These are phyloP conservation scores for Graphilbum sp. DNA, from an alignment of 2,329 filamentous ascomycete species.

Conservation along the genomic window DNA sequence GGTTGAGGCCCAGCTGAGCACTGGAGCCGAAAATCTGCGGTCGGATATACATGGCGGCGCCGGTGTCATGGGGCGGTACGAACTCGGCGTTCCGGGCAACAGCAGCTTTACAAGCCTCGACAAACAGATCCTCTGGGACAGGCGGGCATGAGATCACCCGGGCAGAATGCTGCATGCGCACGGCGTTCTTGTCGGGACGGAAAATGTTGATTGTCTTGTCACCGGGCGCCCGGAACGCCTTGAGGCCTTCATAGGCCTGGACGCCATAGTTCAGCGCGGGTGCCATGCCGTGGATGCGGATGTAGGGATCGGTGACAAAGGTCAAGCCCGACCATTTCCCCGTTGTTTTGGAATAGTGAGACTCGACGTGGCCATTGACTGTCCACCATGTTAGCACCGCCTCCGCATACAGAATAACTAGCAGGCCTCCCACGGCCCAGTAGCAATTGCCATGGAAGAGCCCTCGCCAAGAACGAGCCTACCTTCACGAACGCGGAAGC, in stretches of 20 bases:
- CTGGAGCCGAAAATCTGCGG: constrained; percentile 77
- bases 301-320: constrained; percentile 70
- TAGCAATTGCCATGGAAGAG: too few species aligned
- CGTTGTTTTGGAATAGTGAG: constrained; percentile 58
- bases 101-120: constrained; percentile 60
- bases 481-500: constrained; percentile 87
- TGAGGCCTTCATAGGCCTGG: constrained; percentile 96
- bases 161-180: constrained; percentile 70
- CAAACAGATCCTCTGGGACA: constrained; percentile 61
- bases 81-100: constrained; percentile 80
- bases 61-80: constrained; percentile 77
- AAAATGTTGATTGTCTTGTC: constrained; percentile 66
- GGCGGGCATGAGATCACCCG: constrained; percentile 69
- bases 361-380: constrained; percentile 94
- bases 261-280: constrained; percentile 94
- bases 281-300: constrained; percentile 87
- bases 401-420: too few species aligned
- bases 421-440: too few species aligned
- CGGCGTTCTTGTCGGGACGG: constrained; percentile 71
- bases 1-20: constrained; percentile 71
- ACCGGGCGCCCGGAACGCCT: constrained; percentile 71
- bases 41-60: constrained; percentile 83
- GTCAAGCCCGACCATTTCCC: constrained; percentile 61
- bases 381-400: constrained; percentile 2
- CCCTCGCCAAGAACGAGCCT: too few species aligned